Evolutionary conservation across 1,139 yeast genomes (phyloP).

Genomic region (Kodamaea suecica): DNA sequence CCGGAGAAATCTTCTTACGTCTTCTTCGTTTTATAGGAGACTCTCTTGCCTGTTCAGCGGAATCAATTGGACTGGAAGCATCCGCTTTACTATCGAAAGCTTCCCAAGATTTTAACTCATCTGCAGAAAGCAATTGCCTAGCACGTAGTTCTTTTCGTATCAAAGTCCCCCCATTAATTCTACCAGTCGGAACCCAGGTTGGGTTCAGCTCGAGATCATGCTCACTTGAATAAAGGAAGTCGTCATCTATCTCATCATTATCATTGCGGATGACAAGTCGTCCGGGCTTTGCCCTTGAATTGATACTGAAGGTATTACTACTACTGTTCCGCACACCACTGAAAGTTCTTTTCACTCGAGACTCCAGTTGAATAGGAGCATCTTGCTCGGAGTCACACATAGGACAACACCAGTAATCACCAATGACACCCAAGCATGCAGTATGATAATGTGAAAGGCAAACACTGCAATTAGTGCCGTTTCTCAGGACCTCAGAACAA

Average conservation of each 20-base stretch:
- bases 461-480: constrained; percentile 24
- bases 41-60: constrained; percentile 1
- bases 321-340: no score
- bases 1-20: constrained; percentile 23
- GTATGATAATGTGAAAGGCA: constrained; percentile 39
- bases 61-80: not conserved
- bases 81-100: constrained; percentile 25
- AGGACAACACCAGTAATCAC: constrained; percentile 39
- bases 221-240: constrained; percentile 23
- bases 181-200: constrained; percentile 14
- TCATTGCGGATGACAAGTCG: constrained; percentile 32
- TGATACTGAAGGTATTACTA: no score
- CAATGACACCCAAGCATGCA: constrained; percentile 31
- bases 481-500: constrained; percentile 23
- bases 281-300: constrained; percentile 4
- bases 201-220: constrained; percentile 1
- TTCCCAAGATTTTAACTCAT: constrained; percentile 42
- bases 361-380: constrained; percentile 4
- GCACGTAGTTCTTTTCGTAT: constrained; percentile 36
- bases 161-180: constrained; percentile 41
- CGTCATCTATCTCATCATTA: constrained; percentile 36
- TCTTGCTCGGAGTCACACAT: constrained; percentile 42
- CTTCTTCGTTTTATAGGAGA: constrained; percentile 19
- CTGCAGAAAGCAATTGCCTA: constrained; percentile 29
- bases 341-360: constrained; percentile 1